phyloP scores from a whole-genome alignment of 2,329 filamentous ascomycete species.

The Trichoderma pleuroti region DNA sequence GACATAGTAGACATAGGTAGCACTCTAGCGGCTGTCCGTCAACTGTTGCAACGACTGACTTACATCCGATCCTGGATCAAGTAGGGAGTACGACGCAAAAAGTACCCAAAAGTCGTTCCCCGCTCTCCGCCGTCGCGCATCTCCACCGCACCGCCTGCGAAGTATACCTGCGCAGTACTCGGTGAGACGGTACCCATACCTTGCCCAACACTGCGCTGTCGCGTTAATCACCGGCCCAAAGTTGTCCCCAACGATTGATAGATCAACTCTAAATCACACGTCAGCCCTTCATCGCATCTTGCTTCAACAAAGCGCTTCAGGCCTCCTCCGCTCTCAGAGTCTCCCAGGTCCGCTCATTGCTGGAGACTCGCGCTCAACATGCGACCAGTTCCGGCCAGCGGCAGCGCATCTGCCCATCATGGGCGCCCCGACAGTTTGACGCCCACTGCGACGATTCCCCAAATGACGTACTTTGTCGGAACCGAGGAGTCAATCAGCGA shows the following conservation, averaged over 20 bases:
- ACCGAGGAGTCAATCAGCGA: constrained; percentile 33
- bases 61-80: background rate
- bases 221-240: constrained; percentile 1
- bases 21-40: background rate
- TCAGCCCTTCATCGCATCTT: constrained; percentile 7
- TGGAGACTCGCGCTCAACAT: constrained; percentile 16
- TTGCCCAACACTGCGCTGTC: background rate
- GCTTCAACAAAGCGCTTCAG: background rate
- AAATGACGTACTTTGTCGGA: constrained; percentile 36
- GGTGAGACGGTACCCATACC: constrained; percentile 10
- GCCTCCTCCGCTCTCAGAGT: background rate
- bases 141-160: background rate
- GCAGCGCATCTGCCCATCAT: constrained; percentile 15
- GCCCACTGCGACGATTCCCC: constrained; percentile 22
- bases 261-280: constrained; percentile 4
- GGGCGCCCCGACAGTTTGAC: constrained; percentile 19
- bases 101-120: constrained; percentile 8
- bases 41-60: background rate
- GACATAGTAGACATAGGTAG: no score
- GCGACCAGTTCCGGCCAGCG: constrained; percentile 22
- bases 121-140: background rate
- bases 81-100: background rate
- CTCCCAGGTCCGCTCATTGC: background rate
- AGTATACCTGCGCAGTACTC: constrained; percentile 1
- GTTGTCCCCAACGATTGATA: background rate